A percentile compares a stretch with the other conserved stretches of the same genome.
phyloP scores from a whole-genome alignment of 371 early-diverging fungal species.

The Mucor lusitanicus region DNA sequence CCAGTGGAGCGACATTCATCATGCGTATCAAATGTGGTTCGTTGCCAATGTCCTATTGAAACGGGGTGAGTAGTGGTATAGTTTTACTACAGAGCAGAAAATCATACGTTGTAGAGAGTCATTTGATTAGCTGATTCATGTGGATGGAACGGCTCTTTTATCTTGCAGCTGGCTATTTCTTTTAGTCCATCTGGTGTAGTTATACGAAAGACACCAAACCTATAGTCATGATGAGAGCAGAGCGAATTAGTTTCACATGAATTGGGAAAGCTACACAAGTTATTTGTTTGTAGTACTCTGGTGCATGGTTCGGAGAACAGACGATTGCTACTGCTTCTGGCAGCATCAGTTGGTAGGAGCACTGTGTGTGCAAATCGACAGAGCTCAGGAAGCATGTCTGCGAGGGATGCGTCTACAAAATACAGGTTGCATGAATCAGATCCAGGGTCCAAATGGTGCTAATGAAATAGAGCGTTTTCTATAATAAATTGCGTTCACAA shows the following conservation, averaged over 20 bases:
- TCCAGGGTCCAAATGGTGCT: not conserved
- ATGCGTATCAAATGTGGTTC: not conserved
- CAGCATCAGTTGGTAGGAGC: constrained; percentile 87
- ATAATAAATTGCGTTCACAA: not conserved
- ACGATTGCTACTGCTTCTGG: constrained; percentile 96
- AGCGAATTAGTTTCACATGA: not conserved
- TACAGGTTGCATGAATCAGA: not conserved
- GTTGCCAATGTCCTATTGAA: not conserved
- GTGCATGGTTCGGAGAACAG: constrained; percentile 74
- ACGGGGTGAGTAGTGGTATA: too few species aligned
- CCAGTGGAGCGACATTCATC: not conserved
- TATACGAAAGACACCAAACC: constrained; percentile 13
- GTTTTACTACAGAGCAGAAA: too few species aligned
- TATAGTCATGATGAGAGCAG: not conserved
- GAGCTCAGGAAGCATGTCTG: constrained; percentile 92
- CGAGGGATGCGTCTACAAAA: constrained; percentile 79
- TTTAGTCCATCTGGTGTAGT: constrained; percentile 6
- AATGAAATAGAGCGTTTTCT: not conserved
- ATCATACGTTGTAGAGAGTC: constrained; percentile 1
- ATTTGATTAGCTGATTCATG: not conserved
- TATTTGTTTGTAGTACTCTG: constrained; percentile 45
- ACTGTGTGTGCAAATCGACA: constrained; percentile 90
- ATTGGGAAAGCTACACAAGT: not conserved
- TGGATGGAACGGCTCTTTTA: constrained; percentile 4
- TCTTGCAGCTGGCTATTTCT: constrained; percentile 6